Percentiles rank a stretch among this genome's conserved stretches.
Evolutionary conservation across 1,284 basidiomycete genomes (phyloP).

Genomic region (Xanthoconium separans): DNA sequence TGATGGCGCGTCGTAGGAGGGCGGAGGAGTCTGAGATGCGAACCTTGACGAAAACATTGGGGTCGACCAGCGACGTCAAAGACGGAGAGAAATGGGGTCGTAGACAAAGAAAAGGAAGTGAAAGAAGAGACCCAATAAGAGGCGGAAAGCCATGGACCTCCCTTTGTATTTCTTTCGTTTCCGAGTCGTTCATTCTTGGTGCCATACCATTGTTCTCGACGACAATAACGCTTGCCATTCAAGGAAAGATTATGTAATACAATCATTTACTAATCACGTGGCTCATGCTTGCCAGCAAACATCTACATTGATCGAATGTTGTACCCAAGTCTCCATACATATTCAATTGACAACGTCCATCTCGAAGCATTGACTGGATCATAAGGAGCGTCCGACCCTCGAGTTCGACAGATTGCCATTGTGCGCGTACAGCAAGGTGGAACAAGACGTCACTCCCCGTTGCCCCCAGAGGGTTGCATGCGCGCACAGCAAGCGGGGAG

Average conservation of each 20-base stretch:
- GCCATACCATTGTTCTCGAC: slow-evolving; percentile 27
- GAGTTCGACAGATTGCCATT: no score
- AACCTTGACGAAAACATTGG: slow-evolving; percentile 39
- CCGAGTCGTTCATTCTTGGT: no score
- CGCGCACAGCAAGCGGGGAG: no score
- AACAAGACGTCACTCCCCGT: no score
- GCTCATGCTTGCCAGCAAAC: no score
- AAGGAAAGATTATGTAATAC: slow-evolving; percentile 13
- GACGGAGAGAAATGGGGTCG: slow-evolving; percentile 21
- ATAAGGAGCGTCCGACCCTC: no score
- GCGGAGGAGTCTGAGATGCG: slow-evolving; percentile 43
- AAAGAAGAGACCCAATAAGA: slow-evolving; percentile 12
- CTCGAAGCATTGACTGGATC: no score
- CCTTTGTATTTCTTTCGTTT: no score
- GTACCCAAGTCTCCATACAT: no score
- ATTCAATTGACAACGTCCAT: not conserved
- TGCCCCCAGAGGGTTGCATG: no score
- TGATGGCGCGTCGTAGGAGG: slow-evolving; percentile 52
- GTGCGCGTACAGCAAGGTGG: no score
- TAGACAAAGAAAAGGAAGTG: slow-evolving; percentile 25
- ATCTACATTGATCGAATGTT: no score
- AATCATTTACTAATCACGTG: slow-evolving; percentile 3
- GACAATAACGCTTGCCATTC: slow-evolving; percentile 33
- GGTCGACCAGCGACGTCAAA: slow-evolving; percentile 50
- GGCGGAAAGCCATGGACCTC: slow-evolving; percentile 4